Evolutionary conservation across 164 flowering plant species (phyloP).

Genomic region (Vitis rotundifolia): DNA sequence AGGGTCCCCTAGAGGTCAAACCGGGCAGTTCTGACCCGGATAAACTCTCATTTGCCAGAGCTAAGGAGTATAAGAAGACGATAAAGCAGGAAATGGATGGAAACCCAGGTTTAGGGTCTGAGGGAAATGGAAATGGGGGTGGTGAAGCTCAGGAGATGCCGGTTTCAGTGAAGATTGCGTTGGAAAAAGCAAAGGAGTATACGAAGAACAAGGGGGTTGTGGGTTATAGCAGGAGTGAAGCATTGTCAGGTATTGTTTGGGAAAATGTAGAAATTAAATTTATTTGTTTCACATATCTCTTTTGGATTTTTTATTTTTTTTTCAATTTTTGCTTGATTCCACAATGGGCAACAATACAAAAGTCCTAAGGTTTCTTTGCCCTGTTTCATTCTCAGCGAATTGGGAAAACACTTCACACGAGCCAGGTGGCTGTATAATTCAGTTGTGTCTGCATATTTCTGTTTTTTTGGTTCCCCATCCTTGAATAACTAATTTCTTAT

Average conservation of each 20-base stretch:
- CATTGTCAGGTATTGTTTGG: not conserved
- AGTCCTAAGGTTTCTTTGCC: too few relatives aligned
- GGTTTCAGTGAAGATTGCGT: slow-evolving; percentile 25
- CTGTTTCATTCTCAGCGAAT: too few relatives aligned
- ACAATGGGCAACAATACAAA: too few relatives aligned
- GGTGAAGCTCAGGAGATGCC: slow-evolving; percentile 17
- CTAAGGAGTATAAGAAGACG: slow-evolving; percentile 53
- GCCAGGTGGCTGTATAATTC: too few relatives aligned
- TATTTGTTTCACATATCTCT: too few relatives aligned
- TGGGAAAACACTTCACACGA: too few relatives aligned
- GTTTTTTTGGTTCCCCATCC: too few relatives aligned
- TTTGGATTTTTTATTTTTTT: too few relatives aligned
- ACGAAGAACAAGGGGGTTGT: slow-evolving; percentile 20
- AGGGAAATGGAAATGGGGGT: slow-evolving; percentile 8
- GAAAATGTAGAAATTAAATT: not conserved
- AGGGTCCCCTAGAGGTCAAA: slow-evolving; percentile 12
- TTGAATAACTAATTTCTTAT: too few relatives aligned
- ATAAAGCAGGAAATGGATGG: not conserved
- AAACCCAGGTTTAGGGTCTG: slow-evolving; percentile 17
- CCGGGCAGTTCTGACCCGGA: slow-evolving; percentile 33
- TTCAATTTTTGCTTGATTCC: too few relatives aligned
- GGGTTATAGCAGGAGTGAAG: not conserved
- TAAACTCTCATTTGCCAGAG: slow-evolving; percentile 49
- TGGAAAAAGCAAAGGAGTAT: slow-evolving; percentile 45
- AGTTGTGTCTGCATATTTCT: too few relatives aligned